A percentile compares a stretch with the other conserved stretches of the same genome.
Conservation (phyloP, 1,284 basidiomycete species). For the Phaffia rhodozyma region DNA sequence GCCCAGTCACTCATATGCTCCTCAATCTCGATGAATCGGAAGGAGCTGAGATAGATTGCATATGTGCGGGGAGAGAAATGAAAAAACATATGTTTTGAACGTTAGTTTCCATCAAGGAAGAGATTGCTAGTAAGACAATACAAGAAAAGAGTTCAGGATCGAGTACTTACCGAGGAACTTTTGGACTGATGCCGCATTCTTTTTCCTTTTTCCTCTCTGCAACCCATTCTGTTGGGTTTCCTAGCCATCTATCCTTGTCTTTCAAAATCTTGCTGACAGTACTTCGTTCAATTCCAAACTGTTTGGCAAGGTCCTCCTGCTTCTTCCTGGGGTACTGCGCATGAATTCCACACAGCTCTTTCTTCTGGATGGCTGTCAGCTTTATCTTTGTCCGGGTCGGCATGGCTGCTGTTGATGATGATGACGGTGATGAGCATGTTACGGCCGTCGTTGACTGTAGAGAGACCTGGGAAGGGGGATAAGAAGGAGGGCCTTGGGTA, state of each 20-base stretch:
- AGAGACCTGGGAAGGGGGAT: too few species aligned
- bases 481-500: too few species aligned
- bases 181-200: constrained; percentile 33
- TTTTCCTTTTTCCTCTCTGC: constrained; percentile 43
- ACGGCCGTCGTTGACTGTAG: too few species aligned
- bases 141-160: not conserved
- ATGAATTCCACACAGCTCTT: constrained; percentile 1
- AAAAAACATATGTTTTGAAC: not conserved
- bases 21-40: constrained; percentile 69
- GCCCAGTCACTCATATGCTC: constrained; percentile 51
- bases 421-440: too few species aligned
- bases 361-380: constrained; percentile 3
- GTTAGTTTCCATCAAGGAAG: too few species aligned
- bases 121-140: not conserved
- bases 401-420: too few species aligned
- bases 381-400: constrained; percentile 18
- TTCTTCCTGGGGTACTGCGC: constrained; percentile 45
- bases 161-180: constrained; percentile 41
- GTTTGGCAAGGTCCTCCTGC: constrained; percentile 66
- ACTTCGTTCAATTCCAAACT: constrained; percentile 71
- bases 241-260: constrained; percentile 63
- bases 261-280: constrained; percentile 90
- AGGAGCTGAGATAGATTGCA: constrained; percentile 40
- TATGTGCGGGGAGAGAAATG: constrained; percentile 16
- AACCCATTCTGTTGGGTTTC: constrained; percentile 45